Base-by-base conservation (phyloP, 202 grass and related monocot species). In the Saccharum hybrid region DNA sequence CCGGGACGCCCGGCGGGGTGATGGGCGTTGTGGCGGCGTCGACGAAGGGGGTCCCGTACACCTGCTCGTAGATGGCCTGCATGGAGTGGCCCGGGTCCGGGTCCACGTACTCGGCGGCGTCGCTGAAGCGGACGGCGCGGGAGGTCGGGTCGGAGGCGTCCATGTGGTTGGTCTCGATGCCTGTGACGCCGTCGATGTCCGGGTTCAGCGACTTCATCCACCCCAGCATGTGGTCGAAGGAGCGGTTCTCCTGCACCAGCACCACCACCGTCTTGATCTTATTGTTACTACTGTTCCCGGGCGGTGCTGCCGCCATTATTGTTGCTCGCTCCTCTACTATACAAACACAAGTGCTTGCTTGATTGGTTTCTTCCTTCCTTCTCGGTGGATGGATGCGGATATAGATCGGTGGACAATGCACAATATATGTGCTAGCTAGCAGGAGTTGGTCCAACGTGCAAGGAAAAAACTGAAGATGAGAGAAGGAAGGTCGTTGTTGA, bases 221-320 rank as follows among this genome's bases (percentile, higher is more conserved):
- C 3, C 89, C 89, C 4, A 94, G 85, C 87, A 94, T 94, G 81
- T 94, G 92, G 89, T 94, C 92, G 68, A 94, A 94, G 6, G 92
- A 94, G 2, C 92, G 82, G 82, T 92, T 91, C 89, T 92, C 92
- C 83, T 90, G 87, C 41, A 94, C 89, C 63, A 94, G 62, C 22
- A 94, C 87, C 63, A 94, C 92, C 87, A 94, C 87, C 62, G 92
- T 94, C 81, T 92, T 92, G 65, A 92, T 94, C 71, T 84, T 85
- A 10, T 61, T 43, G 9, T 10, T 21, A 21, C 18, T 57, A 22
- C 19, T 19, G 16, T 21, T 59, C 54, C 19, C 2, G 2, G 22
- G 11, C 3, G 45, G 12, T 15, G 49, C 42, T 11, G 10, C 42
- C 42, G 42, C 49, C 49, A 52, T 52, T 52, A 52, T 52, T 52